A percentile compares a stretch with the other conserved stretches of the same genome.
These are phyloP conservation scores for Jimgerdemannia flammicorona DNA, from an alignment of 192 early-diverging fungal species.

Conservation along the genomic window DNA sequence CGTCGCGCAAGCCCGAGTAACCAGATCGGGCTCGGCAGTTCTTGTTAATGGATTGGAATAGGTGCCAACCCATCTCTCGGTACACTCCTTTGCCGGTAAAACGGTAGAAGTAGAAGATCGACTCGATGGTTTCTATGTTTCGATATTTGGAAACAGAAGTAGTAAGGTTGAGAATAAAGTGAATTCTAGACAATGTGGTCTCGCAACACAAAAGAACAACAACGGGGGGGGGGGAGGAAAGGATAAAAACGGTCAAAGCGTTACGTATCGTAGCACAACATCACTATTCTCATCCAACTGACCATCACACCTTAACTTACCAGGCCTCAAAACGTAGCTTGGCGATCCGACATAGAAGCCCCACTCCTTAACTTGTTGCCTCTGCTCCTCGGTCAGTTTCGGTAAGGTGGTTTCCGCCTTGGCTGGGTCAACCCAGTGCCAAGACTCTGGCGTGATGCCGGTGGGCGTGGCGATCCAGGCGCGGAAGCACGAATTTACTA, in stretches of 20 bases:
- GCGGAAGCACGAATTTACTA: constrained; percentile 44
- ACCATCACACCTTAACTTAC: constrained; percentile 22
- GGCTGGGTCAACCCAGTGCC: constrained; percentile 20
- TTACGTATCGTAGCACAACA: too few species aligned
- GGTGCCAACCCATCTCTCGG: constrained; percentile 67
- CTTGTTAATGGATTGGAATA: constrained; percentile 43
- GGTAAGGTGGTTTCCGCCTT: constrained; percentile 4
- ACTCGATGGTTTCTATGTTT: constrained; percentile 62
- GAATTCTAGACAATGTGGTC: too few species aligned
- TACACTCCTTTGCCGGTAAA: constrained; percentile 62
- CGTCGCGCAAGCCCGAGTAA: constrained; percentile 43
- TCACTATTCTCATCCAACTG: too few species aligned
- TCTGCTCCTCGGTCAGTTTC: constrained; percentile 8
- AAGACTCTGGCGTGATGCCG: constrained; percentile 48
- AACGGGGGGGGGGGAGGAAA: background rate
- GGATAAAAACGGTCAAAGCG: background rate
- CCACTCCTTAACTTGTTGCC: constrained; percentile 12
- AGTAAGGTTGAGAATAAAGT: too few species aligned
- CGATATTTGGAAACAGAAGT: too few species aligned
- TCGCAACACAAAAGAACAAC: too few species aligned
- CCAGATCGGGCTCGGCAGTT: constrained; percentile 43
- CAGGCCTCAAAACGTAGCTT: constrained; percentile 45
- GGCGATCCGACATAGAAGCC: background rate
- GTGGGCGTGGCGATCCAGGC: constrained; percentile 41
- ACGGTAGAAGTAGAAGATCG: constrained; percentile 68